Base-by-base conservation (phyloP, 768 basidiomycete species). In the Paxillus ammoniavirescens region DNA sequence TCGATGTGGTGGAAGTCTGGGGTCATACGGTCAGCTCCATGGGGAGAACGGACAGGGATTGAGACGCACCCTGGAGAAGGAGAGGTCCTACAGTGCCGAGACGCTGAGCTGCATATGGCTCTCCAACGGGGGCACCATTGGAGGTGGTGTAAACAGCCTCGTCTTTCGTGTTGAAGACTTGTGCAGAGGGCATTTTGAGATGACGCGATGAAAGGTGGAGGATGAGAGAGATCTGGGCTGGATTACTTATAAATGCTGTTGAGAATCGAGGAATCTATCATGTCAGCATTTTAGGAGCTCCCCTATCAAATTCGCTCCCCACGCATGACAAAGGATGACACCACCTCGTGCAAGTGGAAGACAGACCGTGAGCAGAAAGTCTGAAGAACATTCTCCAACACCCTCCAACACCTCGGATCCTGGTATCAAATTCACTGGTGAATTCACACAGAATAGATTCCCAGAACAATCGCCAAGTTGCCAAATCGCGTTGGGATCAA, bases 1-100 rank as follows among this genome's bases (percentile, higher is more conserved):
- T 93, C 92, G 65, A 95, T 87, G 72, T 90, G 84, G 71, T 91
- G 87, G 76, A 92, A 93, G 69, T 93, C 91, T 89, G 51, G 12
- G n/a, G 28, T 36, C 28, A 17, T 51, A 41, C 44, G 52, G 59
- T 66, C 40, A 70, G 54, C 28, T 43, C 23, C 42, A 46, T 48
- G 49, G 52, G 18, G 55, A 14, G 21, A 17, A 42, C 28, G 17
- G 15, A 21, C 51, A 5, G 17, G 26, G 38, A 52, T 42, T n/a
- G 7, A 8, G 6, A 71, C 76, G 23, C 51, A 88, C 89, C 93
- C 73, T 96, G 93, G 41, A 97, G 78, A 26, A 96, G 79, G 30
- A 96, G 84, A n/a, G 93, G 92, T 0, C 94, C 94, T 41, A 79
- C 71, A 36, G 70, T 55, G 41, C 93, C 91, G 30, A 88, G 76